These are phyloP conservation scores for Exophiala lecanii-corni DNA, from an alignment of 2,329 filamentous ascomycete species.

Conservation along the genomic window DNA sequence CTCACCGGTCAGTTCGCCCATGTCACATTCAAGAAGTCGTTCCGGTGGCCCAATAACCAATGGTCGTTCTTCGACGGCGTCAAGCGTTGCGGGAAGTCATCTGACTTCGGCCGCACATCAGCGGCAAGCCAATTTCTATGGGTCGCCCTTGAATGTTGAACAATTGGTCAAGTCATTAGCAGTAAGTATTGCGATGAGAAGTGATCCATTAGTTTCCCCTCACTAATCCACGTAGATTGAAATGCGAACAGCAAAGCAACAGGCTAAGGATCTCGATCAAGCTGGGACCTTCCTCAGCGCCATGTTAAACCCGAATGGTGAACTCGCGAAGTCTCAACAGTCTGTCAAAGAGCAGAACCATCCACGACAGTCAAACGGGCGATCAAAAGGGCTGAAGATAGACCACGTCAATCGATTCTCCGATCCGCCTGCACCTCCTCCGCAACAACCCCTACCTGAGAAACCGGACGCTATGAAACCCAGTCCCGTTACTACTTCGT, in stretches of 20 bases:
- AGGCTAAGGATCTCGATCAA: slow-evolving; percentile 77
- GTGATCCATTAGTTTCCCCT: background rate
- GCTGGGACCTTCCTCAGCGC: slow-evolving; percentile 77
- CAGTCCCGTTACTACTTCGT: slow-evolving; percentile 41
- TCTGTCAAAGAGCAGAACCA: slow-evolving; percentile 41
- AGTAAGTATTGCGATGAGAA: no score
- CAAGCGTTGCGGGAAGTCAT: slow-evolving; percentile 52
- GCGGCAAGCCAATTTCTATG: slow-evolving; percentile 73
- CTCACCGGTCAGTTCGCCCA: slow-evolving; percentile 60
- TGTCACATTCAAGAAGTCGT: slow-evolving; percentile 64
- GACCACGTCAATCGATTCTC: slow-evolving; percentile 83
- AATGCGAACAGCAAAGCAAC: slow-evolving; percentile 82
- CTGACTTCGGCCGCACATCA: slow-evolving; percentile 62
- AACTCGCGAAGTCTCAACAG: slow-evolving; percentile 42
- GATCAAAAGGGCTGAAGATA: slow-evolving; percentile 51
- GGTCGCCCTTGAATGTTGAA: slow-evolving; percentile 86
- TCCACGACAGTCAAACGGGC: slow-evolving; percentile 44
- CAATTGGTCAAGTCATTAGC: slow-evolving; percentile 86
- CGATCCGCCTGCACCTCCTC: slow-evolving; percentile 87
- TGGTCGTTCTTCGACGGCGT: slow-evolving; percentile 56
- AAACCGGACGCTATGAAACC: slow-evolving; percentile 69
- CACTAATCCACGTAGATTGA: slow-evolving; percentile 59
- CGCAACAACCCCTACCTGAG: slow-evolving; percentile 86
- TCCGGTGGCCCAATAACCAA: slow-evolving; percentile 64
- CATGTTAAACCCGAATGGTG: slow-evolving; percentile 67